Base-by-base conservation (phyloP, 352 stramenopile species). In the Pythium oligandrum region DNA sequence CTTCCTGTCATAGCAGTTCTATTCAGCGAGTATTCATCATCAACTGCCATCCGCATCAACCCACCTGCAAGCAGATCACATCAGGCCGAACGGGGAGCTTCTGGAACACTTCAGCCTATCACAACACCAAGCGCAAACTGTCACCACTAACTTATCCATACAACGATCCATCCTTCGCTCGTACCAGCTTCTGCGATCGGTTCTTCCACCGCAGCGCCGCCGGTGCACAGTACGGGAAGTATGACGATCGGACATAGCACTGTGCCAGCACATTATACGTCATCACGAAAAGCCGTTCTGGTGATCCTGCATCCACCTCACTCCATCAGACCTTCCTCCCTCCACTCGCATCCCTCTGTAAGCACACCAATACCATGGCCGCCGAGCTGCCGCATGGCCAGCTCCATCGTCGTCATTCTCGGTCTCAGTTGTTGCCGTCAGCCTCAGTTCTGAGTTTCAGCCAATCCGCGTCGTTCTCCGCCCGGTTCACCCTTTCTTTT, bases 221-320 rank as follows among this genome's bases (percentile, higher is more conserved):
- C 9, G 71, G 57, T 17, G 72, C 68, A 68, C 83, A 93, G 55
- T 93, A 92, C 42, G 83, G 83, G 55, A 93, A 93, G 67, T 74
- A 90, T 37, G 48, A 77, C 35, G 83, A 93, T 40, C 74, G 70
- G 47, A 92, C 71, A 59, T 91, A 94, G 61, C 70, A 84, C 56
- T 94, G 83, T 35, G 83, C 83, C 35, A 94, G 64, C 45, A 92
- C 83, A 50, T 94, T 94, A 66, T 91, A 94, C 59, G 81, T 91
- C 82, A 94, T 91, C n/a, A 94, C 76, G 2, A 63, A 48, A 54
- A 90, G 64, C 46, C 63, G 70, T n/a, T 76, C 70, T 42, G 7
- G 38, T 12, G 38, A 8, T 12, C 7, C 53, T 36, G 47, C 55
- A 66, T 36, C 12, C 33, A 50, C 4, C 8, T 6, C 32, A 40